phyloP scores from a whole-genome alignment of 1,284 basidiomycete species.

The Phlebopus sp. region DNA sequence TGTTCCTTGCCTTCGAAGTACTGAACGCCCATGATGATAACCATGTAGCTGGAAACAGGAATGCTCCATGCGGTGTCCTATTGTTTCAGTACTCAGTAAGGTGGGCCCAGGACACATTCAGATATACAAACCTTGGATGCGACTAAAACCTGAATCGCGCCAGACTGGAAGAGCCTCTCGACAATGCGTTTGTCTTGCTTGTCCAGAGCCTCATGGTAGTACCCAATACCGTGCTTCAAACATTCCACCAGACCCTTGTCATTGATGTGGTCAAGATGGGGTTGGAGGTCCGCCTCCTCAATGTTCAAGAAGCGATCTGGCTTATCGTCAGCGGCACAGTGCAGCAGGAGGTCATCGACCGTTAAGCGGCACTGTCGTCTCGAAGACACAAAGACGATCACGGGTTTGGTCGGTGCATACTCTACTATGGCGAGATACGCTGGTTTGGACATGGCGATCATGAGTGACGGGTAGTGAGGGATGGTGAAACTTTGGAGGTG shows the following conservation, averaged over 20 bases:
- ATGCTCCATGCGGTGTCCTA: constrained; percentile 95
- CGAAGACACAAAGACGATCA: constrained; percentile 92
- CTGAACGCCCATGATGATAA: constrained; percentile 98
- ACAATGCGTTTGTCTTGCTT: constrained; percentile 94
- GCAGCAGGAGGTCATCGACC: constrained; percentile 88
- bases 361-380: constrained; percentile 92
- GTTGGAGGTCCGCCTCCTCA: constrained; percentile 78
- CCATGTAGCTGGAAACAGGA: constrained; percentile 93
- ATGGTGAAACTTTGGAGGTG: constrained; percentile 95
- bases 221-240: constrained; percentile 89
- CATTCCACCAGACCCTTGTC: constrained; percentile 81
- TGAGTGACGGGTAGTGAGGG: constrained; percentile 96
- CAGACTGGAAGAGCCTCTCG: constrained; percentile 89
- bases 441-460: constrained; percentile 99
- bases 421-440: constrained; percentile 94
- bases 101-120: neutral
- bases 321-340: constrained; percentile 87
- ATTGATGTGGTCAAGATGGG: constrained; percentile 83
- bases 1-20: constrained; percentile 95
- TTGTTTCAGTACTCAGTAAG: neutral
- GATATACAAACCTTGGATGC: constrained; percentile 76
- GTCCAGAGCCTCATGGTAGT: constrained; percentile 92
- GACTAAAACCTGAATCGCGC: constrained; percentile 92
- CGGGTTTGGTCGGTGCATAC: constrained; percentile 82
- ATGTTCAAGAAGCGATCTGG: constrained; percentile 89